phyloP scores from a whole-genome alignment of 345 rosid species.

The Eucalyptus brandiana region DNA sequence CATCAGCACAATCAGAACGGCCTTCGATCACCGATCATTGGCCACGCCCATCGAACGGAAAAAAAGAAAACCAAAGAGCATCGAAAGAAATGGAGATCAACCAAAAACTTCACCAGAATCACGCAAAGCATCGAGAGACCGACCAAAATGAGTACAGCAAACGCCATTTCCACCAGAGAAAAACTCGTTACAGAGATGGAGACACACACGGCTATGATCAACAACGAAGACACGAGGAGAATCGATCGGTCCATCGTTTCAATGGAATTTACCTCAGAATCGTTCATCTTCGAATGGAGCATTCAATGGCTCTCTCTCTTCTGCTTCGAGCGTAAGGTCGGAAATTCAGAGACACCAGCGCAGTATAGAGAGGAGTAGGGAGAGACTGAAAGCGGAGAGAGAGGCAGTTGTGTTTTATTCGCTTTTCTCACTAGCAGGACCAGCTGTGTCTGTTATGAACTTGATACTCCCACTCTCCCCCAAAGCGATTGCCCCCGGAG shows the following conservation, averaged over 20 bases:
- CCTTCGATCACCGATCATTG: not conserved
- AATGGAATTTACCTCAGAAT: not conserved
- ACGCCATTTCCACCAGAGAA: not conserved
- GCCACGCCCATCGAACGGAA: not conserved
- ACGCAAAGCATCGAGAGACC: not conserved
- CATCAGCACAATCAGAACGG: not conserved
- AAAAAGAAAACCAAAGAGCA: not conserved
- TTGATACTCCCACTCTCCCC: conserved; percentile 1
- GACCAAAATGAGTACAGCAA: not conserved
- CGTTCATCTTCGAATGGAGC: not conserved
- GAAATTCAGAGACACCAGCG: not conserved
- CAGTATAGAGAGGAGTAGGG: not conserved
- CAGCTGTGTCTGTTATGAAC: conserved; percentile 84
- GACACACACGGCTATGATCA: not conserved
- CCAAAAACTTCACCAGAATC: not conserved
- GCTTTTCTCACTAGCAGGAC: conserved; percentile 11
- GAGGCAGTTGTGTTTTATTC: not conserved
- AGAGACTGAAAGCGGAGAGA: not conserved
- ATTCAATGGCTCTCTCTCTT: not conserved
- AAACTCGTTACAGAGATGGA: not conserved
- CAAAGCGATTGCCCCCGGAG: conserved; percentile 11
- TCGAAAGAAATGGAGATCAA: not conserved
- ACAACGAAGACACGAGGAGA: not conserved
- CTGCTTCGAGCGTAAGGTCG: not conserved
- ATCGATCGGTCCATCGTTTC: not conserved